A percentile compares a stretch with the other conserved stretches of the same genome.
Evolutionary conservation across 352 stramenopile genomes (phyloP).

Genomic region (Peronospora destructor): DNA sequence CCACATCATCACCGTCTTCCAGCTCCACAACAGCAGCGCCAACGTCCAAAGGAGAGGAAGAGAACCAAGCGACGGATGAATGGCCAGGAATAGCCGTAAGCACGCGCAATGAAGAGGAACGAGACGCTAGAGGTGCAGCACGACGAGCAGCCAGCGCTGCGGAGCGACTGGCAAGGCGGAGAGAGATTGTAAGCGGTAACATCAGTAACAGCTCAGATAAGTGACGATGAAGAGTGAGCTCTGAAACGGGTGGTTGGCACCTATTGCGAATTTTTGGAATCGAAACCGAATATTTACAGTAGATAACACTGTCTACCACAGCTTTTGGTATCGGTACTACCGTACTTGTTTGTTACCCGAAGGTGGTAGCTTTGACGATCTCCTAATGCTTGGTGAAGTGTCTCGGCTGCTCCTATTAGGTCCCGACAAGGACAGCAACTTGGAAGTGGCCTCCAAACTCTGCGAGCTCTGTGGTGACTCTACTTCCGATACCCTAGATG

Average conservation of each 20-base stretch:
- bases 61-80: slow-evolving; percentile 17
- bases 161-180: slow-evolving; percentile 27
- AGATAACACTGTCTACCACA: background rate
- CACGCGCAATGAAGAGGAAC: slow-evolving; percentile 12
- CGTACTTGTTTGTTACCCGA: background rate
- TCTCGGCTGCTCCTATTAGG: slow-evolving; percentile 45
- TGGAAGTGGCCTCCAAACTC: slow-evolving; percentile 24
- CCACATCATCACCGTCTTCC: slow-evolving; percentile 37
- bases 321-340: too few relatives aligned
- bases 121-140: slow-evolving; percentile 7
- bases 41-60: slow-evolving; percentile 18
- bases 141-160: slow-evolving; percentile 13
- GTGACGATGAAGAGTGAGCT: slow-evolving; percentile 15
- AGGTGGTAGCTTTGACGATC: background rate
- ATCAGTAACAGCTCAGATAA: slow-evolving; percentile 14
- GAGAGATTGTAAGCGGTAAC: slow-evolving; percentile 28
- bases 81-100: slow-evolving; percentile 9
- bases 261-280: background rate
- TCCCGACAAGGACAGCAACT: slow-evolving; percentile 21
- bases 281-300: background rate
- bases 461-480: slow-evolving; percentile 29
- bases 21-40: slow-evolving; percentile 12
- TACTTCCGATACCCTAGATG: background rate
- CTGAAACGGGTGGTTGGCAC: slow-evolving; percentile 5
- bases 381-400: slow-evolving; percentile 5